These are phyloP conservation scores for Cynanchum wilfordii DNA, from an alignment of 257 asterid genomes.

Conservation along the genomic window DNA sequence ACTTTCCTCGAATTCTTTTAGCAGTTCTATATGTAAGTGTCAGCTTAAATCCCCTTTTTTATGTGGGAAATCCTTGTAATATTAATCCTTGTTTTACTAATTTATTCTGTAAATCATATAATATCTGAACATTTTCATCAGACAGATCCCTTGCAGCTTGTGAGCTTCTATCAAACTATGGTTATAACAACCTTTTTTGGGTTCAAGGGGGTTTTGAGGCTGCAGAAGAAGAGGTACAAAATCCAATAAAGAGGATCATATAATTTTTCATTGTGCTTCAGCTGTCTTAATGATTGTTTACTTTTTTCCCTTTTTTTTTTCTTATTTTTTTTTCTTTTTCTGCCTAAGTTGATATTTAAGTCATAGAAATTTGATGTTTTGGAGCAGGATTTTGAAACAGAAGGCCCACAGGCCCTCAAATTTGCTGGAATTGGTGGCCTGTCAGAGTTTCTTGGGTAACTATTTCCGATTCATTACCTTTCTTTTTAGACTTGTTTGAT, in stretches of 20 bases:
- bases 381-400: constrained; percentile 82
- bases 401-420: constrained; percentile 84
- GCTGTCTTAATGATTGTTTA: constrained; percentile 8
- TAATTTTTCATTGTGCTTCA: not conserved
- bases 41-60: not conserved
- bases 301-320: not conserved
- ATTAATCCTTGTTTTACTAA: not conserved
- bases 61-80: not conserved
- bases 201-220: constrained; percentile 92
- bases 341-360: not conserved
- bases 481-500: constrained; percentile 1
- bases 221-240: constrained; percentile 80
- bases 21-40: not conserved
- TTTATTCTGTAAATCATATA: not conserved
- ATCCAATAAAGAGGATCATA: not conserved
- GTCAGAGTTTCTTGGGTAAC: constrained; percentile 91
- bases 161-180: constrained; percentile 73
- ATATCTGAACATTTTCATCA: constrained; percentile 37
- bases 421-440: constrained; percentile 99
- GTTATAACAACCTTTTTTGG: constrained; percentile 79
- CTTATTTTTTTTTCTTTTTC: not conserved
- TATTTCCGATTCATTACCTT: constrained; percentile 8
- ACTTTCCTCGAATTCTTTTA: not conserved
- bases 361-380: constrained; percentile 8
- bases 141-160: constrained; percentile 99